A percentile compares a stretch with the other conserved stretches of the same genome.
Evolutionary conservation across 2,329 filamentous ascomycete species (phyloP).

Genomic region (Macrophomina pseudophaseolina): DNA sequence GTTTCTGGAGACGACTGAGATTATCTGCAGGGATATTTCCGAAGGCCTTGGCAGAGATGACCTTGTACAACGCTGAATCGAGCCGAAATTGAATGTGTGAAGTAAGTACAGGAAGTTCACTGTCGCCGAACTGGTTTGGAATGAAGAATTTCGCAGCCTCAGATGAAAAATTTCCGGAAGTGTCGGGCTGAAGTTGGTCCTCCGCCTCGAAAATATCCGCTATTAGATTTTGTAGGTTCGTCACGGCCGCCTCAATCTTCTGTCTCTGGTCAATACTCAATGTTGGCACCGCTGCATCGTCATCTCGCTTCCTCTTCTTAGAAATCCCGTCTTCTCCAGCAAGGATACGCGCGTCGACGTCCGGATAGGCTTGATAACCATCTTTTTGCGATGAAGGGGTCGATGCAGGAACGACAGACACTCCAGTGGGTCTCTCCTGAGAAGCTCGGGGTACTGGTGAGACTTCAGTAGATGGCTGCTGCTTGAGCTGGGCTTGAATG

Average conservation of each 20-base stretch:
- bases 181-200: constrained; percentile 64
- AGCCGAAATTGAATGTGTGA: constrained; percentile 71
- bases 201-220: constrained; percentile 78
- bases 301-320: constrained; percentile 60
- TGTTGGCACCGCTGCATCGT: constrained; percentile 62
- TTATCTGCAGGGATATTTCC: constrained; percentile 75
- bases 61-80: constrained; percentile 74
- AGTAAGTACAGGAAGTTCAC: constrained; percentile 70
- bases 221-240: constrained; percentile 72
- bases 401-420: constrained; percentile 55
- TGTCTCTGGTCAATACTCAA: constrained; percentile 78
- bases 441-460: constrained; percentile 26
- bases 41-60: constrained; percentile 72
- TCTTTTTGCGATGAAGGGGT: constrained; percentile 45
- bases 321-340: constrained; percentile 31
- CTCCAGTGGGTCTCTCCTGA: constrained; percentile 34
- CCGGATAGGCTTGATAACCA: constrained; percentile 48
- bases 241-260: constrained; percentile 75
- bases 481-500: constrained; percentile 10
- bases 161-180: constrained; percentile 39
- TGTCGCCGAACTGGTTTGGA: constrained; percentile 58
- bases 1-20: constrained; percentile 73
- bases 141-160: constrained; percentile 62
- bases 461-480: constrained; percentile 2
- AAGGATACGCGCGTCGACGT: constrained; percentile 38